These are phyloP conservation scores for Eucalyptus dawsonii DNA, from an alignment of 345 rosid genomes.

Conservation along the genomic window DNA sequence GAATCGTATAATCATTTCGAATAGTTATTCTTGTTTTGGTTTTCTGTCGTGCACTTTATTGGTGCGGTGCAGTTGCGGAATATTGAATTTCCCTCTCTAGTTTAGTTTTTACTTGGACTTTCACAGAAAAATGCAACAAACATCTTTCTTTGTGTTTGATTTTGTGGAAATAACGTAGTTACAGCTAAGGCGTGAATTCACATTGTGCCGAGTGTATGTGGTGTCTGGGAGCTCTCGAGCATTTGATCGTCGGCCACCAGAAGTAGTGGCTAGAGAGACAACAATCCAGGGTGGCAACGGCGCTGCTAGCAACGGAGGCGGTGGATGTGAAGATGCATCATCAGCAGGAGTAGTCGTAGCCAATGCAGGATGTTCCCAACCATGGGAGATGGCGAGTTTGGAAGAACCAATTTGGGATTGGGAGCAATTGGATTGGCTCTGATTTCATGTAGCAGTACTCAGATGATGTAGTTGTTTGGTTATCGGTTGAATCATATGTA, in stretches of 20 bases:
- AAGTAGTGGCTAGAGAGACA: background rate
- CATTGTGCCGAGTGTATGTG: slow-evolving; percentile 73
- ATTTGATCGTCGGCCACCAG: slow-evolving; percentile 79
- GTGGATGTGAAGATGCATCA: background rate
- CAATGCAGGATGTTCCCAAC: slow-evolving; percentile 3
- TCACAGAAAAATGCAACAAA: too few relatives aligned
- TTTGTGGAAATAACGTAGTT: background rate
- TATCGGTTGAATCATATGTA: background rate
- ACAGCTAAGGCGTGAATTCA: slow-evolving; percentile 73
- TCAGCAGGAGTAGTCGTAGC: background rate
- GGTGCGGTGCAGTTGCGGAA: background rate
- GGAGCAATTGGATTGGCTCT: slow-evolving; percentile 35
- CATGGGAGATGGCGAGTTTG: slow-evolving; percentile 1
- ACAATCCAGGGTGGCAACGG: background rate
- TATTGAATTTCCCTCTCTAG: background rate
- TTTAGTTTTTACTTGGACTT: background rate
- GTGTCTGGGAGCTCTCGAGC: slow-evolving; percentile 63
- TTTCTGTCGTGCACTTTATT: background rate
- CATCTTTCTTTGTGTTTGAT: background rate
- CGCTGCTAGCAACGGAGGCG: slow-evolving; percentile 14
- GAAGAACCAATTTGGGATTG: slow-evolving; percentile 35
- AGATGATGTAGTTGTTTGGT: background rate
- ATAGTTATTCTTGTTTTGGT: background rate
- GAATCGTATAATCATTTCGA: background rate
- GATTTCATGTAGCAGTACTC: background rate